Evolutionary conservation across 169 alveolate genomes (phyloP).

Genomic region (Babesia divergens): DNA sequence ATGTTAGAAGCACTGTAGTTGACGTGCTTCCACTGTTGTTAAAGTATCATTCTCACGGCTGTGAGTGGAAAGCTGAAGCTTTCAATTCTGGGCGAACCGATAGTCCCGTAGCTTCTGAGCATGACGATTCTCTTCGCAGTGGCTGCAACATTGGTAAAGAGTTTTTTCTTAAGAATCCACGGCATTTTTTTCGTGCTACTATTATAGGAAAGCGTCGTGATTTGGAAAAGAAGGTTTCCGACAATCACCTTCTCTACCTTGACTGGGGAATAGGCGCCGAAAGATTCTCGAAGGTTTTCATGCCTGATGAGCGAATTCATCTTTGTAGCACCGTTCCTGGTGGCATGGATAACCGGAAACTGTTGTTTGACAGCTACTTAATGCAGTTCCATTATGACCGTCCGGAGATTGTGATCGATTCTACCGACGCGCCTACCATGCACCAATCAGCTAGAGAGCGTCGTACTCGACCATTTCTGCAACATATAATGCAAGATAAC

Average conservation of each 20-base stretch:
- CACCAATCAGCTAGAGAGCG: conserved; percentile 10
- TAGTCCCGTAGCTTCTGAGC: not conserved
- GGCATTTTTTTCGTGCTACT: conserved; percentile 27
- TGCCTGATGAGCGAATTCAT: conserved; percentile 70
- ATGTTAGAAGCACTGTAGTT: not conserved
- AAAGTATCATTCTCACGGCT: not conserved
- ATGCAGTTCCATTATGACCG: conserved; percentile 39
- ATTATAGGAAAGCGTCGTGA: conserved; percentile 14
- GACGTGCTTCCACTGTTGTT: conserved; percentile 15
- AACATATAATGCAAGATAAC: conserved; percentile 17
- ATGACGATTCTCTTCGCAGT: not conserved
- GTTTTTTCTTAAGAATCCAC: conserved; percentile 35
- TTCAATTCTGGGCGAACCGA: not conserved
- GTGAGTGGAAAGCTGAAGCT: not conserved
- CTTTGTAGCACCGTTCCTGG: conserved; percentile 23
- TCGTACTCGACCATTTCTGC: conserved; percentile 30
- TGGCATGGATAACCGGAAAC: conserved; percentile 34
- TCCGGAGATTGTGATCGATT: conserved; percentile 3
- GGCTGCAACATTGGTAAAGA: conserved; percentile 15
- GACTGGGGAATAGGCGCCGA: conserved; percentile 78
- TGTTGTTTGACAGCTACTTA: conserved; percentile 22
- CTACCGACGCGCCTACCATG: not conserved
- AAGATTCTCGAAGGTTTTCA: conserved; percentile 65
- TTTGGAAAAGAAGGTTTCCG: conserved; percentile 27
- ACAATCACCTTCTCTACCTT: conserved; percentile 60